Evolutionary conservation across 768 basidiomycete genomes (phyloP), one percentile per base, ranked within the genome.

Genomic region (Strobilomyces echinocephalus): DNA sequence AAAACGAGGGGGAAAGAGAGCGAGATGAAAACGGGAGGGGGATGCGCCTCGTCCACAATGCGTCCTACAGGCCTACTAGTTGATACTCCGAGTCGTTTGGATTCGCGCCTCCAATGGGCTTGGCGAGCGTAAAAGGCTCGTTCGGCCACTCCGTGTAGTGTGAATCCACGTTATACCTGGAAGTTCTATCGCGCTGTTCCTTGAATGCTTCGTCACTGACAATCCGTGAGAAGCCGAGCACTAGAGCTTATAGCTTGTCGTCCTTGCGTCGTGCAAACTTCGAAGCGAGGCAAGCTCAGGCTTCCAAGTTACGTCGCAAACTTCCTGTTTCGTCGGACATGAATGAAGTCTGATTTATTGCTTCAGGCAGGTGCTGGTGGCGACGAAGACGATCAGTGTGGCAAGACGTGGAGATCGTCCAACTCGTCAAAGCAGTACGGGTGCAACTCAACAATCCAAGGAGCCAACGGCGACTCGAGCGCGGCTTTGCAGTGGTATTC

Each of bases 41-140:
- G 56, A 47, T 42, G 34, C 8, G 39, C 62, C 52, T 46, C 51
- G 42, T 36, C n/a, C 9, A 50, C 62, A 63, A 63, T 33, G 62
- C 51, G 62, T 49, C 62, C 62, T 64, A 62, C 62, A 63, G 62
- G 62, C 38, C 41, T 8, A 9, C 33, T n/a, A n/a, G n/a, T 21
- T 18, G 1, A 5, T 33, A 6, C 28, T 11, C 8, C 8, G 28
- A 28, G 28, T 28, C 46, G 8, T 18, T 12, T 28, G 62, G 62
- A 63, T 64, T 61, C 55, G 52, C 62, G 44, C 38, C 40, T 50
- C 42, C n/a, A 33, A 45, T 8, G 16, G 11, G 21, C 24, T 15
- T 42, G 41, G 48, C 16, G 42, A 42, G 24, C 21, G 41, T 43
- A 49, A 49, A 38, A 4, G 11, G 30, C 31, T 26, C 26, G 18